These are phyloP conservation scores for Leucocoprinus leucothites DNA, from an alignment of 768 basidiomycete species.

Conservation along the genomic window DNA sequence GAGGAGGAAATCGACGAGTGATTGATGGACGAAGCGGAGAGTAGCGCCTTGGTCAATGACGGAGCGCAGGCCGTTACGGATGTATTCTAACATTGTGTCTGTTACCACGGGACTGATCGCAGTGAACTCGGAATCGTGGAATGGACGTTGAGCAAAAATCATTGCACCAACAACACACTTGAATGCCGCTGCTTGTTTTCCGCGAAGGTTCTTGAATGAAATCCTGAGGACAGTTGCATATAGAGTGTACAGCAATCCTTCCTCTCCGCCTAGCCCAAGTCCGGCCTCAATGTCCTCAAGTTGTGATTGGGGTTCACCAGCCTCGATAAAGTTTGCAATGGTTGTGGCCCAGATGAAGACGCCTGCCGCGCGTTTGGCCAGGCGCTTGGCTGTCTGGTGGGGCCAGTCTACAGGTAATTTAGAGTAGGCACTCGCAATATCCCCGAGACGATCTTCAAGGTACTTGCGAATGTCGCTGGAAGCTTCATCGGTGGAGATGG, in stretches of 20 bases:
- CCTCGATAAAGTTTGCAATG: conserved; percentile 15
- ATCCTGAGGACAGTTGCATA: too few relatives aligned
- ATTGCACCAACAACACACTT: conserved; percentile 18
- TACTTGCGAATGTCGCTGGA: conserved; percentile 23
- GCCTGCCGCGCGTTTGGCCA: conserved; percentile 24
- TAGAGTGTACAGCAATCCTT: too few relatives aligned
- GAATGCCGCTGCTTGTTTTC: conserved; percentile 6
- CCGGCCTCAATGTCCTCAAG: conserved; percentile 14
- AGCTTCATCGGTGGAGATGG: too few relatives aligned
- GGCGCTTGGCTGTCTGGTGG: conserved; percentile 15
- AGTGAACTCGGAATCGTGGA: too few relatives aligned
- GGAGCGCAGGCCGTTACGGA: conserved; percentile 19
- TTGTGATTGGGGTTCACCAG: conserved; percentile 16
- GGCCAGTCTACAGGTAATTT: conserved; percentile 18
- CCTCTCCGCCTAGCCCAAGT: conserved; percentile 11
- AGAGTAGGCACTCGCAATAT: too few relatives aligned
- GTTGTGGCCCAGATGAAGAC: conserved; percentile 29
- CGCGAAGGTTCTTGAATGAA: too few relatives aligned
- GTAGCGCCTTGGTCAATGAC: conserved; percentile 15
- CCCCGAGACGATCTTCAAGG: conserved; percentile 16
- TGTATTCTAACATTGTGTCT: conserved; percentile 15
- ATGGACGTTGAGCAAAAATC: too few relatives aligned
- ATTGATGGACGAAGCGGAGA: conserved; percentile 21
- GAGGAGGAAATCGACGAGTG: too few relatives aligned
- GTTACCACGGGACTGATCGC: neutral